Evolutionary conservation across 2,329 filamentous ascomycete genomes (phyloP), one percentile per base, ranked within the genome.

Genomic region (Pseudopyricularia javanii): DNA sequence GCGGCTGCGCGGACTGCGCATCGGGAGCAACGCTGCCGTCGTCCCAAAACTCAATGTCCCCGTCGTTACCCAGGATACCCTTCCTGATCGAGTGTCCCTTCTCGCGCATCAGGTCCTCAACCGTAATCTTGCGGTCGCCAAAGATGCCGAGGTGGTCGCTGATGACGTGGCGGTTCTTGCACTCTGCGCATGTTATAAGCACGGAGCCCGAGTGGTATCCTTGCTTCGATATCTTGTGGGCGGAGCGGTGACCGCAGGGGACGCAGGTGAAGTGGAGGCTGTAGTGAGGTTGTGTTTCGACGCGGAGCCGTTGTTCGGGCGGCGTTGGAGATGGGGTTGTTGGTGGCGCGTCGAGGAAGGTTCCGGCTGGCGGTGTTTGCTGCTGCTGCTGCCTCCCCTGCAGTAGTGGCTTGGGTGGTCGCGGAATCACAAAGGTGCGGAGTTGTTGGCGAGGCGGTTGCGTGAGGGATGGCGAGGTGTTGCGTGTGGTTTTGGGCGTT

Each of bases 21-120:
- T 45, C 17, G 11, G 20, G 20, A 26, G 40, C 20, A 11, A 24
- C 40, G 22, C 12, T 20, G 28, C 57, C 58, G 58, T 95, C 88
- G 30, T 87, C 85, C 85, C 90, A 95, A 60, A 96, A 93, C 66
- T 97, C 91, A 49, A 96, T 71, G 64, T 95, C 87, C n/a, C 88
- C 89, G 59, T 91, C 83, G 58, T 82, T 79, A 51, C 85, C 81
- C 32, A 91, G 64, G 28, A 78, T 80, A 17, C 88, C 86, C 56
- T 80, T 80, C 72, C 85, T 87, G 55, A 91, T 77, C 1, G 87
- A 69, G 58, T 82, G 78, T 5, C 91, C 91, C 63, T 85, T 85
- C 58, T 89, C 82, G 54, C 75, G 73, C 71, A 93, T 79, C 50
- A 97, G 68, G 56, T 91, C 85, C 66, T 94, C 86, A 30, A 93